A percentile compares a stretch with the other conserved stretches of the same genome.
phyloP scores from a whole-genome alignment of 192 early-diverging fungal species.

The Backusella mclennaniae region DNA sequence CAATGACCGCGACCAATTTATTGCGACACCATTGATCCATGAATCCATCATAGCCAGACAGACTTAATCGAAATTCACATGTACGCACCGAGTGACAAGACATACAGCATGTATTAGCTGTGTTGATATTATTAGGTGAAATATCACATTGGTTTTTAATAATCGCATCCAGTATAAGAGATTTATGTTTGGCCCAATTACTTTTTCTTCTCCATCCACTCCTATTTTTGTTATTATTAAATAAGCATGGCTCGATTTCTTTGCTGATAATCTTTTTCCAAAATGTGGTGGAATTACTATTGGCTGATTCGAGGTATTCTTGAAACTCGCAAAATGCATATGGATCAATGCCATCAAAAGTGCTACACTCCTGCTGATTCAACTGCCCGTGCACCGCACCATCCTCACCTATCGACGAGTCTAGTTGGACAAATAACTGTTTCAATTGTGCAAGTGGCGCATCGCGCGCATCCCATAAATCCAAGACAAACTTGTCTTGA shows the following conservation, averaged over 20 bases:
- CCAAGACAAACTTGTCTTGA: background rate
- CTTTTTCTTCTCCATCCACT: background rate
- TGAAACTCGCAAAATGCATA: background rate
- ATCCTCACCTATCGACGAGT: background rate
- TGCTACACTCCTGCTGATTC: background rate
- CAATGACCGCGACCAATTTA: background rate
- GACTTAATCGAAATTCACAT: conserved; percentile 5
- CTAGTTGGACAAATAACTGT: background rate
- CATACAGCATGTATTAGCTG: background rate
- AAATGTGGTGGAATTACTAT: background rate
- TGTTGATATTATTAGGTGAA: background rate
- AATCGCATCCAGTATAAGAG: background rate
- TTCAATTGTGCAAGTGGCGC: background rate
- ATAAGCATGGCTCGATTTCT: background rate
- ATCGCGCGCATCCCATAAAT: background rate
- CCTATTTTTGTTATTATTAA: background rate
- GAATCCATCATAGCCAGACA: background rate
- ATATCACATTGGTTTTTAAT: background rate
- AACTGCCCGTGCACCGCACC: background rate
- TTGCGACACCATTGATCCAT: background rate
- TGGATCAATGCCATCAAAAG: background rate
- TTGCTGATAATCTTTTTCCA: background rate
- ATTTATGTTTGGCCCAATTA: background rate
- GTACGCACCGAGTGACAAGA: background rate
- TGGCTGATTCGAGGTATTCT: background rate